A percentile compares a stretch with the other conserved stretches of the same genome.
These are phyloP conservation scores for Cubamyces lactineus DNA, from an alignment of 768 basidiomycete species.

Conservation along the genomic window DNA sequence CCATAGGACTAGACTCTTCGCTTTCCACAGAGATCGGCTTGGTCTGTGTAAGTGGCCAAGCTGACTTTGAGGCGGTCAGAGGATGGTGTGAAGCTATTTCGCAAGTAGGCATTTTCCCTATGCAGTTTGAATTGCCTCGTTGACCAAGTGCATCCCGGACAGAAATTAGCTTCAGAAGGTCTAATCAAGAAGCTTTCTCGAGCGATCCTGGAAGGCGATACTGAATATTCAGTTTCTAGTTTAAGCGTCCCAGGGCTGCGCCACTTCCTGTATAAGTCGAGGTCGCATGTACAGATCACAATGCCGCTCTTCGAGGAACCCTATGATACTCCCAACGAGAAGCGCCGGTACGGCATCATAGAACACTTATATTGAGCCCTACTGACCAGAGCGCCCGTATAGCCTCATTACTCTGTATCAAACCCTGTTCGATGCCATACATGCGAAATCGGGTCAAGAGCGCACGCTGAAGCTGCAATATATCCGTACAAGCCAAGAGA, in stretches of 20 bases:
- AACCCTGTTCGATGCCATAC: constrained; percentile 83
- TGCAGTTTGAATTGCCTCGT: background rate
- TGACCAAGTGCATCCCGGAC: background rate
- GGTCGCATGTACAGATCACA: constrained; percentile 88
- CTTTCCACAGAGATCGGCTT: constrained; percentile 47
- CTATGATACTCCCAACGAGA: constrained; percentile 65
- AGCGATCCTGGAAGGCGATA: constrained; percentile 50
- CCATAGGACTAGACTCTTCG: constrained; percentile 21
- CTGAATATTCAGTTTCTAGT: constrained; percentile 71
- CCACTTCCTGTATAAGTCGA: constrained; percentile 95
- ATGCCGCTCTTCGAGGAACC: constrained; percentile 85
- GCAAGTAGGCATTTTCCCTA: constrained; percentile 45
- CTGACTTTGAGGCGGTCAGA: constrained; percentile 84
- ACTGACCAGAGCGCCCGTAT: constrained; percentile 18
- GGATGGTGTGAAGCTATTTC: constrained; percentile 73
- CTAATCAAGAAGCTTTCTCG: constrained; percentile 53
- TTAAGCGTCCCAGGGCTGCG: constrained; percentile 88
- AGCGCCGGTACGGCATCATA: constrained; percentile 53
- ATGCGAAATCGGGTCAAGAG: constrained; percentile 85
- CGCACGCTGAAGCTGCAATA: constrained; percentile 85
- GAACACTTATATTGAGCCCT: background rate
- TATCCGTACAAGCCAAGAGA: constrained; percentile 82
- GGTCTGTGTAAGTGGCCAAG: constrained; percentile 79
- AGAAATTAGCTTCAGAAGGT: constrained; percentile 72
- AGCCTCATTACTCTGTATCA: constrained; percentile 91